Evolutionary conservation across 768 basidiomycete genomes (phyloP).

Genomic region (Tulasnella sp.): DNA sequence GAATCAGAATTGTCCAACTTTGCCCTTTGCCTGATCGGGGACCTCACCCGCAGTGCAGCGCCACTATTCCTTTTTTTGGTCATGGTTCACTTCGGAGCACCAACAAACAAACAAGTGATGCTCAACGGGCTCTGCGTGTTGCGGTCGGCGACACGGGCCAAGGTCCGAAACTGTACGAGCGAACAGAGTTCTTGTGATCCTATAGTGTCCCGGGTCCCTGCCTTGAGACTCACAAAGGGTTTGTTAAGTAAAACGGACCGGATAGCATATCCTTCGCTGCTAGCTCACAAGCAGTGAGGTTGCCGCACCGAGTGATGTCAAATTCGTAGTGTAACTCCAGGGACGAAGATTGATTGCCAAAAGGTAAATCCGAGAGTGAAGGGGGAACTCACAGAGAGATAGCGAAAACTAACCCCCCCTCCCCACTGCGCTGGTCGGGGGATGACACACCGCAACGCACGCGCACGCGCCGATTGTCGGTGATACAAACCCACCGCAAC

Average conservation of each 20-base stretch:
- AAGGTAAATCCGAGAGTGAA: neutral
- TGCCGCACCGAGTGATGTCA: neutral
- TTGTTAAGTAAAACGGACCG: neutral
- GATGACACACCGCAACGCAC: too few relatives aligned
- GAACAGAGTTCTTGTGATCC: neutral
- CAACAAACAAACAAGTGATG: too few relatives aligned
- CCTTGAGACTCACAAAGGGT: neutral
- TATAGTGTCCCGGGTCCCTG: neutral
- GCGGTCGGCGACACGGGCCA: neutral
- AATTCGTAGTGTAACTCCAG: neutral
- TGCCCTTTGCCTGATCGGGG: neutral
- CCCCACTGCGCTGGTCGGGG: too few relatives aligned
- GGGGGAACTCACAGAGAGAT: neutral
- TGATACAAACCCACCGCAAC: neutral
- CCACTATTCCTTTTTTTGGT: neutral
- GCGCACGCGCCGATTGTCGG: neutral
- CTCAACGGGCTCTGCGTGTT: too few relatives aligned
- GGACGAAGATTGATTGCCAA: neutral
- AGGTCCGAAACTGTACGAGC: neutral
- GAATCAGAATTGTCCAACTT: constrained; percentile 1
- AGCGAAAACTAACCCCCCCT: too few relatives aligned
- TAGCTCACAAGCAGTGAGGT: neutral
- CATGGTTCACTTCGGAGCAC: too few relatives aligned
- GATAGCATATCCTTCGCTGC: neutral
- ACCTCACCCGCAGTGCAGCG: neutral